Evolutionary conservation across 495 filamentous ascomycete species (phyloP), one percentile per base, ranked within the genome.

Genomic region (Penicillium coprophilum): DNA sequence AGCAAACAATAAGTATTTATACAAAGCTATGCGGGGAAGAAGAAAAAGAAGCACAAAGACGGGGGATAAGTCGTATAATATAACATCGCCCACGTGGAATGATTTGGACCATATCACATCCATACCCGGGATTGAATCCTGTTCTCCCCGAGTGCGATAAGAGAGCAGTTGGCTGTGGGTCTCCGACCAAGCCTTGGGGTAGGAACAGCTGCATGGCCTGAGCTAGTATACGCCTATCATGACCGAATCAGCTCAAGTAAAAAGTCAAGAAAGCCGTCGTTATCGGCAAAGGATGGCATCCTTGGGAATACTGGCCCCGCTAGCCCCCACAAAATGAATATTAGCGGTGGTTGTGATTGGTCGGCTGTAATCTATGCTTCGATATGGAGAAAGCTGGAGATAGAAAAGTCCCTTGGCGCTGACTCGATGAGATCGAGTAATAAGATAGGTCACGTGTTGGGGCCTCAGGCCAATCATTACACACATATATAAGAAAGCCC

Each of bases 371-470:
- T 40, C 38, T 41, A 40, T 28, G 65, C 69, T 65, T 62, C 63
- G 66, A 63, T 69, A 55, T 50, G 48, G 61, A 38, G 56, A 41
- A 58, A 57, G 23, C 34, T 47, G 56, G 49, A 53, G 52, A 49
- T 50, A 40, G 24, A 59, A 55, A 53, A 45, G 24, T 34, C n/a
- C 47, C 39, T 56, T 59, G 32, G 20, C 44, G 62, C 53, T 75
- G 71, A 75, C 72, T 73, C 72, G 71, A 75, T 75, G 60, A 30
- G 59, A 75, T 75, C 72, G 69, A 75, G 72, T 75, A 73, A 75
- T 69, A 20, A 39, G 2, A 13, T 49, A 47, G 48, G 12, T 47
- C 45, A 47, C 45, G 45, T 47, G 44, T 15, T 24, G 1, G 3
- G n/a, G 34, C 34, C 34, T 38, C 34, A 38, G 34, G 34, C 34